These are phyloP conservation scores for Cercophora sp. DNA, from an alignment of 495 filamentous ascomycete genomes.

Conservation along the genomic window DNA sequence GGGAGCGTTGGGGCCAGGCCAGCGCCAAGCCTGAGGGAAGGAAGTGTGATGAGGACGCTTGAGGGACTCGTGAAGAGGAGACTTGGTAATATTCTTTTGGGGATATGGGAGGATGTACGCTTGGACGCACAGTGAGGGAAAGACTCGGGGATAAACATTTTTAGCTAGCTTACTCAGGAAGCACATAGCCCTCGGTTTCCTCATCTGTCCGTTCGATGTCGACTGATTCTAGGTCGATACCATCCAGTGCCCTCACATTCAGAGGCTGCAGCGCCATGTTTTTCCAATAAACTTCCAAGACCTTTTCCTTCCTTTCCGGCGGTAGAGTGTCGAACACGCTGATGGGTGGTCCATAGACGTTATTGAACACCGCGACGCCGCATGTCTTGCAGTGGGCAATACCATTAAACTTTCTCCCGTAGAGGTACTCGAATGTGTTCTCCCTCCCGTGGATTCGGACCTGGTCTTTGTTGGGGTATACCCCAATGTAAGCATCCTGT, in stretches of 20 bases:
- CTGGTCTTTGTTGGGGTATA: slow-evolving; percentile 17
- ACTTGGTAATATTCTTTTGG: too few species aligned
- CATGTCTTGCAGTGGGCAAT: slow-evolving; percentile 15
- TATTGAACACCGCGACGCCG: slow-evolving; percentile 19
- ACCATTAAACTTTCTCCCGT: slow-evolving; percentile 9
- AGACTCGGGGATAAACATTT: too few species aligned
- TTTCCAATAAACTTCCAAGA: slow-evolving; percentile 8
- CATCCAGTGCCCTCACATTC: slow-evolving; percentile 20
- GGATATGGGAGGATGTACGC: too few species aligned
- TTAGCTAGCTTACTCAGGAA: slow-evolving; percentile 4
- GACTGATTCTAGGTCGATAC: slow-evolving; percentile 4
- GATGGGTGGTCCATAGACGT: slow-evolving; percentile 19
- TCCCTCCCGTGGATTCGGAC: slow-evolving; percentile 15
- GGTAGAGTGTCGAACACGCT: slow-evolving; percentile 13
- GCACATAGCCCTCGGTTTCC: slow-evolving; percentile 19
- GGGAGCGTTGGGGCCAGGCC: too few species aligned
- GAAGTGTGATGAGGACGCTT: too few species aligned
- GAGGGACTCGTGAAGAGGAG: too few species aligned
- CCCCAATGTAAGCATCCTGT: slow-evolving; percentile 18
- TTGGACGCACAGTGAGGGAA: too few species aligned
- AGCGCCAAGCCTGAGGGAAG: too few species aligned
- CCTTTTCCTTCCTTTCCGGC: slow-evolving; percentile 14
- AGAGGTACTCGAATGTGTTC: slow-evolving; percentile 18
- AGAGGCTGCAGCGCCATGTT: slow-evolving; percentile 20
- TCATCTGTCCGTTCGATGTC: slow-evolving; percentile 8